These are phyloP conservation scores for Xenosphaeropsis pyriputrescens DNA, from an alignment of 2,329 filamentous ascomycete species.

Conservation along the genomic window DNA sequence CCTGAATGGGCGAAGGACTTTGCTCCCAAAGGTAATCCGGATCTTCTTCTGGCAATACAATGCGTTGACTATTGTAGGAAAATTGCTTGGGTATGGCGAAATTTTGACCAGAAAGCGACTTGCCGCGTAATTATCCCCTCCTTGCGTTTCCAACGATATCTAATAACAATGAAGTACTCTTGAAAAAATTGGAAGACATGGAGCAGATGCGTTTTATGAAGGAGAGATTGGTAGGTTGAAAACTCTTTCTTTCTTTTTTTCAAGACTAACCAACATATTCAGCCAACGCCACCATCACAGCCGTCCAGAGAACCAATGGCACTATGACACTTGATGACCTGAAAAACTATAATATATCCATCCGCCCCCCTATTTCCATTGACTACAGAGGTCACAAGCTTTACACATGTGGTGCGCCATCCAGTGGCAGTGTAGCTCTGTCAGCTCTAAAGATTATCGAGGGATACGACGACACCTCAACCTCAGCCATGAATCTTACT, in stretches of 20 bases:
- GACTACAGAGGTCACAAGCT: slow-evolving; percentile 59
- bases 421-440: slow-evolving; percentile 57
- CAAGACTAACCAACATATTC: background rate
- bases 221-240: slow-evolving; percentile 30
- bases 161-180: slow-evolving; percentile 28
- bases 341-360: slow-evolving; percentile 46
- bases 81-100: slow-evolving; percentile 41
- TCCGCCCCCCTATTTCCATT: slow-evolving; percentile 46
- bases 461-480: slow-evolving; percentile 39
- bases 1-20: slow-evolving; percentile 55
- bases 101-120: slow-evolving; percentile 50
- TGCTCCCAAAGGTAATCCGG: slow-evolving; percentile 40
- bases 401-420: slow-evolving; percentile 56
- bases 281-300: slow-evolving; percentile 43
- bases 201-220: slow-evolving; percentile 45
- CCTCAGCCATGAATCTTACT: slow-evolving; percentile 43
- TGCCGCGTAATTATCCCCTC: slow-evolving; percentile 26
- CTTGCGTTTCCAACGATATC: too few species aligned
- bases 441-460: slow-evolving; percentile 67
- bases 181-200: slow-evolving; percentile 42
- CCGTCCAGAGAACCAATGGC: slow-evolving; percentile 41
- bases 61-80: slow-evolving; percentile 21
- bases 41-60: background rate
- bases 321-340: slow-evolving; percentile 56
- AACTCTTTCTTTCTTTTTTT: too few species aligned